These are phyloP conservation scores for Candida nitratophila DNA, from an alignment of 805 yeast genomes.

Conservation along the genomic window DNA sequence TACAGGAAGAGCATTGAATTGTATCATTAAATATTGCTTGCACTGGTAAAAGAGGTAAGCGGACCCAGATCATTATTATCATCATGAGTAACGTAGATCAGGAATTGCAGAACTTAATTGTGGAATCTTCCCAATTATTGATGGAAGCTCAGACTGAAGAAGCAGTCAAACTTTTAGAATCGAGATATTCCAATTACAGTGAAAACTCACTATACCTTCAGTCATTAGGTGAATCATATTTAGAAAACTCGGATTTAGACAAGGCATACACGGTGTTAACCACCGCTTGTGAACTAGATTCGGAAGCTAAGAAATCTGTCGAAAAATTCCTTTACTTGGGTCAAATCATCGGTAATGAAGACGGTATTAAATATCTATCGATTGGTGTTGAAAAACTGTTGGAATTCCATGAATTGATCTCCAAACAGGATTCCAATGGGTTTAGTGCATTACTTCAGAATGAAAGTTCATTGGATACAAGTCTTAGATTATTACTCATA, in stretches of 20 bases:
- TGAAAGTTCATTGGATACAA: slow-evolving; percentile 10
- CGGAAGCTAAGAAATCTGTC: slow-evolving; percentile 54
- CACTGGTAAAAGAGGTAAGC: too few relatives aligned
- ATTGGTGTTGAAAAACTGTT: slow-evolving; percentile 52
- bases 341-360: slow-evolving; percentile 78
- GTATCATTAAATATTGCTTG: too few relatives aligned
- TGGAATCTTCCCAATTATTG: slow-evolving; percentile 36
- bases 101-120: slow-evolving; percentile 11
- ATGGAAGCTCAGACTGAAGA: slow-evolving; percentile 44
- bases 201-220: slow-evolving; percentile 43
- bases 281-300: slow-evolving; percentile 62
- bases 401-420: slow-evolving; percentile 16
- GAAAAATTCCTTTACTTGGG: slow-evolving; percentile 89
- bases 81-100: background rate
- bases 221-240: slow-evolving; percentile 64
- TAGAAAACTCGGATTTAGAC: slow-evolving; percentile 77
- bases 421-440: slow-evolving; percentile 9
- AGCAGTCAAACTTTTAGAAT: slow-evolving; percentile 43
- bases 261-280: slow-evolving; percentile 60
- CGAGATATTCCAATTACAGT: slow-evolving; percentile 27
- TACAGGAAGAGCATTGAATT: too few relatives aligned
- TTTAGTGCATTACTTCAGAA: background rate
- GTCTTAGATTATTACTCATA: slow-evolving; percentile 15
- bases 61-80: background rate
- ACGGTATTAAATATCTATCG: slow-evolving; percentile 58